A percentile compares a stretch with the other conserved stretches of the same genome.
Evolutionary conservation across 2,329 filamentous ascomycete genomes (phyloP).

Genomic region (Podosphaera leucotricha): DNA sequence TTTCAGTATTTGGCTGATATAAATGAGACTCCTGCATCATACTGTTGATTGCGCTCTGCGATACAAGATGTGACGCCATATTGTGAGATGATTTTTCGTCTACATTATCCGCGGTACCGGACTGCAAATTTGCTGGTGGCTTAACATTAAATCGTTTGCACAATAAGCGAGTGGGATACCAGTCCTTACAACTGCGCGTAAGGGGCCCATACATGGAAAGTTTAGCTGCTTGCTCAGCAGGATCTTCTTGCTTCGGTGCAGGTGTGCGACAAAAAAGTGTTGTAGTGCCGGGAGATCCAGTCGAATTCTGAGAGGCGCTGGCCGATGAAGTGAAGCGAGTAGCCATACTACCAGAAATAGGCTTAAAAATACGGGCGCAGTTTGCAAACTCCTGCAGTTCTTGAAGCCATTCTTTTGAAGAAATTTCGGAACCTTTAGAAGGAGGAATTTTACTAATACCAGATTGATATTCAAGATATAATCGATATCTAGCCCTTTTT

Average conservation of each 20-base stretch:
- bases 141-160: conserved; percentile 89
- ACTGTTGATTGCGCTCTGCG: conserved; percentile 28
- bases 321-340: conserved; percentile 66
- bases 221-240: conserved; percentile 65
- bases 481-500: conserved; percentile 61
- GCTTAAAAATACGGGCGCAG: conserved; percentile 63
- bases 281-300: conserved; percentile 15
- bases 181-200: conserved; percentile 49
- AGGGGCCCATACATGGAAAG: conserved; percentile 83
- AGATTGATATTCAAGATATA: conserved; percentile 57
- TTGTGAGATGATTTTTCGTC: conserved; percentile 11
- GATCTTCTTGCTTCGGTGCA: conserved; percentile 37
- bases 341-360: conserved; percentile 80
- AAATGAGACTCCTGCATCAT: conserved; percentile 23
- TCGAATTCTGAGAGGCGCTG: conserved; percentile 17
- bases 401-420: conserved; percentile 50
- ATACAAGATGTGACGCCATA: conserved; percentile 23
- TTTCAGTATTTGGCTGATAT: conserved; percentile 7
- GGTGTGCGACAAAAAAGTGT: conserved; percentile 23
- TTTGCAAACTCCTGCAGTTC: conserved; percentile 56
- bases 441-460: conserved; percentile 36
- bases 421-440: conserved; percentile 20
- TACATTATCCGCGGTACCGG: conserved; percentile 21
- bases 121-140: conserved; percentile 42
- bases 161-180: conserved; percentile 62